Conservation (phyloP, 1,139 yeast genomes). For the Pneumocystis jirovecii region DNA sequence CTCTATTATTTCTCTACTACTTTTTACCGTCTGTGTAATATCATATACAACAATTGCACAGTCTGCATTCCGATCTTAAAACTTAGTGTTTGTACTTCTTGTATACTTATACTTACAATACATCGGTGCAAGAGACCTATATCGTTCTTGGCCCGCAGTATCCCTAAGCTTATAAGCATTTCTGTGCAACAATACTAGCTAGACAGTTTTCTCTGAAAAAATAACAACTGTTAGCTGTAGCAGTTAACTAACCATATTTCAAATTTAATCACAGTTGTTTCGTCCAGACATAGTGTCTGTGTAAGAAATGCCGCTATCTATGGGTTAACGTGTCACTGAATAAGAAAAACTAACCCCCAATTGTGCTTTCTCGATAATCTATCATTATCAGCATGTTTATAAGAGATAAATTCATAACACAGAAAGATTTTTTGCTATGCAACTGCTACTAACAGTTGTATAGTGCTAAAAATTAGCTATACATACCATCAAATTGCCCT, state of each 20-base stretch:
- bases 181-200: background rate
- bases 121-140: constrained; percentile 81
- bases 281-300: constrained; percentile 59
- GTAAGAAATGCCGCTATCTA: constrained; percentile 81
- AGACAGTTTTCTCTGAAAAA: too few species aligned
- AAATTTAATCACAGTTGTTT: constrained; percentile 34
- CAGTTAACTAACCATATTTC: constrained; percentile 28
- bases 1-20: background rate
- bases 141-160: constrained; percentile 88
- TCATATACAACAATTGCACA: constrained; percentile 77
- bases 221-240: background rate
- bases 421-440: too few species aligned
- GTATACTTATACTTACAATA: constrained; percentile 29
- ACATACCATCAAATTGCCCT: constrained; percentile 58
- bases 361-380: constrained; percentile 7
- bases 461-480: too few species aligned
- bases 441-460: too few species aligned
- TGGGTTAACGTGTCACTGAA: too few species aligned
- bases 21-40: constrained; percentile 37
- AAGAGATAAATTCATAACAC: too few species aligned
- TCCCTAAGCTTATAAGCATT: constrained; percentile 36
- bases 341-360: constrained; percentile 1
- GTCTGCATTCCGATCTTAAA: constrained; percentile 53
- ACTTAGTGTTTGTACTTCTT: too few species aligned
- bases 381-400: too few species aligned